Percentiles rank a stretch among this genome's conserved stretches.
Conservation (phyloP, 2,329 filamentous ascomycete species). For the Talaromyces albobiverticillius region DNA sequence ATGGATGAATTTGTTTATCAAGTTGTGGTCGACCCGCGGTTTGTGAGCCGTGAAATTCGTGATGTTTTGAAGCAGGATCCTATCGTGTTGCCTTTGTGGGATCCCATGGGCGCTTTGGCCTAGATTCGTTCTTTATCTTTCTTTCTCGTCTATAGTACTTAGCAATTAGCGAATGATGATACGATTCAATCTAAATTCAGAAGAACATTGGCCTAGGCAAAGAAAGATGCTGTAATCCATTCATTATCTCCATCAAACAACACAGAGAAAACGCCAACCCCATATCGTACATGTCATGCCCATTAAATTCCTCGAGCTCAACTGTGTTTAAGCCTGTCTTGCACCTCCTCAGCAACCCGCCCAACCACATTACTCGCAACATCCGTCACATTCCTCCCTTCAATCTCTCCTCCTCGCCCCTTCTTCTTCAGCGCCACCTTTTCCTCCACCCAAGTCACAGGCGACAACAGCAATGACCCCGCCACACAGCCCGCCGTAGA, state of each 20-base stretch:
- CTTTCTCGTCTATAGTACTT: background rate
- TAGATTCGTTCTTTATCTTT: slow-evolving; percentile 27
- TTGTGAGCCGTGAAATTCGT: slow-evolving; percentile 62
- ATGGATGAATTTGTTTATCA: slow-evolving; percentile 82
- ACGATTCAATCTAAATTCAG: too few relatives aligned
- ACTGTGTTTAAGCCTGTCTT: slow-evolving; percentile 1
- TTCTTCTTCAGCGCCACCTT: slow-evolving; percentile 7
- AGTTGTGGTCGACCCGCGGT: slow-evolving; percentile 74
- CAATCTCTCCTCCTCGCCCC: background rate
- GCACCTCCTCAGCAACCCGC: background rate
- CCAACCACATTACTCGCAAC: background rate
- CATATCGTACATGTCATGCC: background rate
- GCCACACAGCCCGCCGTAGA: slow-evolving; percentile 64
- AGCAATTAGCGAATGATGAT: too few relatives aligned
- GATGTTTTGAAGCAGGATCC: slow-evolving; percentile 70
- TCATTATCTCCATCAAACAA: background rate
- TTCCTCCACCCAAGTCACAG: slow-evolving; percentile 52
- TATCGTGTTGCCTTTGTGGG: slow-evolving; percentile 71
- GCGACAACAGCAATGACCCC: slow-evolving; percentile 52
- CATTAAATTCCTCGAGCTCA: background rate
- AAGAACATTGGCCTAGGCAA: too few relatives aligned
- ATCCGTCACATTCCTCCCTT: slow-evolving; percentile 10
- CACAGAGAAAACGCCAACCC: background rate
- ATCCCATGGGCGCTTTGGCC: slow-evolving; percentile 74
- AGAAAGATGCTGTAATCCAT: background rate